Conservation (phyloP, 1,284 basidiomycete species). For the Boletus calvinii region DNA sequence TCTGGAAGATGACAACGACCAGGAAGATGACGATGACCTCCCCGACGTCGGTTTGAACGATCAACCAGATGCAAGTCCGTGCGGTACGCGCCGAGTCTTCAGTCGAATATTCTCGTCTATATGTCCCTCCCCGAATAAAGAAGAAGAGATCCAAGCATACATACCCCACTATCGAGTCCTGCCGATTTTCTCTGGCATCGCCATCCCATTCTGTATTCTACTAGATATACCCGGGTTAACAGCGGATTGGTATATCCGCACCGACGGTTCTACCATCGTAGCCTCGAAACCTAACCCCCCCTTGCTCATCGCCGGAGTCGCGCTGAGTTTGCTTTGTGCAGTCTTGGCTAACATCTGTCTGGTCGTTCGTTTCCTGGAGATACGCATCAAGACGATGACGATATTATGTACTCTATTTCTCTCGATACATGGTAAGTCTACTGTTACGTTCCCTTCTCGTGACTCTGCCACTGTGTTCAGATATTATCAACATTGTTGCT, state of each 20-base stretch:
- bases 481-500: conserved; percentile 66
- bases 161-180: conserved; percentile 51
- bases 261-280: conserved; percentile 44
- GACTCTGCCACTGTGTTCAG: conserved; percentile 35
- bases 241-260: conserved; percentile 65
- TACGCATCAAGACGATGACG: conserved; percentile 59
- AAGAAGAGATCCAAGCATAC: conserved; percentile 29
- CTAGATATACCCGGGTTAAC: conserved; percentile 80
- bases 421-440: conserved; percentile 60
- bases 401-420: conserved; percentile 62
- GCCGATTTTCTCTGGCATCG: conserved; percentile 68
- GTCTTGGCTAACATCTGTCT: conserved; percentile 71
- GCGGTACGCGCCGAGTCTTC: not conserved
- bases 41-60: not conserved
- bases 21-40: conserved; percentile 3
- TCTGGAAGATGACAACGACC: conserved; percentile 12
- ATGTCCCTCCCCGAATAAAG: conserved; percentile 22
- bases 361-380: conserved; percentile 72
- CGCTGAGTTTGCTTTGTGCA: conserved; percentile 66
- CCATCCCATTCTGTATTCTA: conserved; percentile 77
- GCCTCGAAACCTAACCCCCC: conserved; percentile 54
- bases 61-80: not conserved
- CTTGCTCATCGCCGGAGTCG: conserved; percentile 63
- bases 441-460: not conserved
- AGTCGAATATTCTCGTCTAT: conserved; percentile 15